Conservation (phyloP, 2,329 filamentous ascomycete species). For the Sphaerostilbella broomeana region DNA sequence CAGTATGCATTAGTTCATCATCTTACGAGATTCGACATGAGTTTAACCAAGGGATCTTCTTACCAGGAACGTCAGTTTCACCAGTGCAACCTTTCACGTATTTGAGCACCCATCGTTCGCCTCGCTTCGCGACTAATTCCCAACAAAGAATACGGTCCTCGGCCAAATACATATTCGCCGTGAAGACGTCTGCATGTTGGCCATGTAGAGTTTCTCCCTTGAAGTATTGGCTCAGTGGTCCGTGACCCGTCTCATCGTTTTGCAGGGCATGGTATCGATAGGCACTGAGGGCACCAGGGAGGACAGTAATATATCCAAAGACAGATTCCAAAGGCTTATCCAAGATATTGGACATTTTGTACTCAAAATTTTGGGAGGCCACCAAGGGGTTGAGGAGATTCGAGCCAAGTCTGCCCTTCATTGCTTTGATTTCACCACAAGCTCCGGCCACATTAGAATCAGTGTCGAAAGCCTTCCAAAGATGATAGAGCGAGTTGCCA, state of each 20-base stretch:
- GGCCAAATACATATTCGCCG: constrained; percentile 90
- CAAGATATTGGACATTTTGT: constrained; percentile 99
- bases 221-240: constrained; percentile 95
- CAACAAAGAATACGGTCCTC: constrained; percentile 87
- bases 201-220: constrained; percentile 97
- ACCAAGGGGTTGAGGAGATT: constrained; percentile 90
- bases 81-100: constrained; percentile 96
- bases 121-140: constrained; percentile 93
- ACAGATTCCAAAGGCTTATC: constrained; percentile 96
- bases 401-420: constrained; percentile 77
- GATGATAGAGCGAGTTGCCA: constrained; percentile 84
- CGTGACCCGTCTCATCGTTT: constrained; percentile 92
- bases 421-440: constrained; percentile 95
- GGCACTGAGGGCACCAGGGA: constrained; percentile 89
- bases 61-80: constrained; percentile 95
- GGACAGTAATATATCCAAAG: constrained; percentile 95
- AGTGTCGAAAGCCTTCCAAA: constrained; percentile 98
- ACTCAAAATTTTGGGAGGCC: constrained; percentile 97
- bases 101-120: constrained; percentile 93
- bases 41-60: constrained; percentile 35
- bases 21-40: background rate
- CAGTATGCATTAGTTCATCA: constrained; percentile 20
- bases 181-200: constrained; percentile 93
- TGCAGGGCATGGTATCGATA: constrained; percentile 95
- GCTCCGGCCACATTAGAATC: constrained; percentile 96